Percentiles rank a stretch among this genome's conserved stretches.
Evolutionary conservation across 352 stramenopile genomes (phyloP).

Genomic region (Phytophthora tentaculata): DNA sequence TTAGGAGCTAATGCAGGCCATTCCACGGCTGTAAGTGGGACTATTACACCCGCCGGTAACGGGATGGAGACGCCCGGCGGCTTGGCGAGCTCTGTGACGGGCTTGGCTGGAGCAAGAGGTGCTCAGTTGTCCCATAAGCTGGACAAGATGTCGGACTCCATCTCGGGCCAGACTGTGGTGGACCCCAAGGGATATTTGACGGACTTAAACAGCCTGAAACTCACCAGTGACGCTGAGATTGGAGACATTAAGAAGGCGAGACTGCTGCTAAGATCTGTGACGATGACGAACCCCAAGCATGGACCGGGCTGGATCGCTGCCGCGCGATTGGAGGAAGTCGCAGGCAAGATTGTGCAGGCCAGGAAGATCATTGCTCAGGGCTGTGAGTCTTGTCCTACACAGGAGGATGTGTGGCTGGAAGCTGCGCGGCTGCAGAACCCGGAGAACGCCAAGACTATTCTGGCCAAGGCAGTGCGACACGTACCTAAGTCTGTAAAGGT

Average conservation of each 20-base stretch:
- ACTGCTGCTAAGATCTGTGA: constrained; percentile 95
- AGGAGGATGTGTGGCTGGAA: constrained; percentile 99
- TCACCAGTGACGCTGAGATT: constrained; percentile 94
- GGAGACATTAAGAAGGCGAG: constrained; percentile 99
- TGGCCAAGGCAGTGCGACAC: constrained; percentile 94
- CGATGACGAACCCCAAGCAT: constrained; percentile 99
- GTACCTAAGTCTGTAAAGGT: constrained; percentile 96
- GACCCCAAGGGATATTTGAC: constrained; percentile 99
- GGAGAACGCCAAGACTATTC: constrained; percentile 97
- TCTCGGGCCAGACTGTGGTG: constrained; percentile 96
- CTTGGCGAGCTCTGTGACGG: constrained; percentile 83
- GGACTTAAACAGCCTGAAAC: constrained; percentile 94
- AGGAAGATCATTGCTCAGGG: constrained; percentile 98
- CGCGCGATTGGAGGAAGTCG: constrained; percentile 97
- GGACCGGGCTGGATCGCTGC: constrained; percentile 98
- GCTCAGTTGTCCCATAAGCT: constrained; percentile 96
- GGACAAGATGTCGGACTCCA: constrained; percentile 97
- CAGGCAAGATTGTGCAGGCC: constrained; percentile 95
- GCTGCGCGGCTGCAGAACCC: constrained; percentile 94
- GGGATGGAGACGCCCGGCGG: constrained; percentile 62
- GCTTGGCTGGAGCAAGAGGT: constrained; percentile 91
- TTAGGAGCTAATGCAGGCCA: constrained; percentile 67
- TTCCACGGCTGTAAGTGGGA: constrained; percentile 46
- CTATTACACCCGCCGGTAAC: constrained; percentile 52
- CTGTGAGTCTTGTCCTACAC: constrained; percentile 95